Percentiles rank a stretch among this genome's conserved stretches.
Conservation (phyloP, 2,329 filamentous ascomycete species). For the Niveomyces coronatus region DNA sequence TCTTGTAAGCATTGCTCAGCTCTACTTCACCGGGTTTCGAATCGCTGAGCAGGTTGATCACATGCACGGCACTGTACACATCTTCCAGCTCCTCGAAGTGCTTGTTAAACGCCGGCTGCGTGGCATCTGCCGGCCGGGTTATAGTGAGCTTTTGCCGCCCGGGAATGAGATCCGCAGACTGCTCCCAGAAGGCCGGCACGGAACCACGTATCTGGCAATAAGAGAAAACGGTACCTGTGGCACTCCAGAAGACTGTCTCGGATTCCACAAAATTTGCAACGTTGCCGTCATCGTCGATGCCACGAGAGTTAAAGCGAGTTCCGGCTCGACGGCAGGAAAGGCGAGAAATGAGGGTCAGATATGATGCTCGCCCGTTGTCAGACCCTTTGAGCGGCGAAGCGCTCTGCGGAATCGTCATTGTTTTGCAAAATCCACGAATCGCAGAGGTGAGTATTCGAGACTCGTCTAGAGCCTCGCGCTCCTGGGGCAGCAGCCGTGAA, state of each 20-base stretch:
- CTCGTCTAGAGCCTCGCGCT: conserved; percentile 70
- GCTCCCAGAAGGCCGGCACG: conserved; percentile 96
- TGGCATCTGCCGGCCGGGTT: conserved; percentile 79
- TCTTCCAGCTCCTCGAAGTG: conserved; percentile 84
- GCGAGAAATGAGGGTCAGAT: conserved; percentile 80
- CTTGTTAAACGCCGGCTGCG: conserved; percentile 89
- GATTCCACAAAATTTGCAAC: conserved; percentile 99
- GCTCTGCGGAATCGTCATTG: conserved; percentile 71
- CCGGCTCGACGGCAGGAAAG: conserved; percentile 85
- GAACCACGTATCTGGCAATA: conserved; percentile 90
- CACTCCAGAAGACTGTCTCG: conserved; percentile 84
- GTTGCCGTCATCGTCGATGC: conserved; percentile 94
- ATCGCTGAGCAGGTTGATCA: conserved; percentile 89
- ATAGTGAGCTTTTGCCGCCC: conserved; percentile 91
- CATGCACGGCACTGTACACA: conserved; percentile 80
- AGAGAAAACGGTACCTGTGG: conserved; percentile 70
- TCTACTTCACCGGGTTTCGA: conserved; percentile 80
- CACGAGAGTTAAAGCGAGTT: conserved; percentile 92
- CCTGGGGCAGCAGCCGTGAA: conserved; percentile 62
- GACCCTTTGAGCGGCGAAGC: conserved; percentile 56
- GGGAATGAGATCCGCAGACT: conserved; percentile 75
- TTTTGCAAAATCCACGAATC: conserved; percentile 85
- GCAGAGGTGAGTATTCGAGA: conserved; percentile 87
- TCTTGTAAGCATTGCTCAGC: conserved; percentile 67
- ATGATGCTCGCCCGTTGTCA: conserved; percentile 65